Base-by-base conservation (phyloP, 305 asterid species). In the Vinca major region DNA sequence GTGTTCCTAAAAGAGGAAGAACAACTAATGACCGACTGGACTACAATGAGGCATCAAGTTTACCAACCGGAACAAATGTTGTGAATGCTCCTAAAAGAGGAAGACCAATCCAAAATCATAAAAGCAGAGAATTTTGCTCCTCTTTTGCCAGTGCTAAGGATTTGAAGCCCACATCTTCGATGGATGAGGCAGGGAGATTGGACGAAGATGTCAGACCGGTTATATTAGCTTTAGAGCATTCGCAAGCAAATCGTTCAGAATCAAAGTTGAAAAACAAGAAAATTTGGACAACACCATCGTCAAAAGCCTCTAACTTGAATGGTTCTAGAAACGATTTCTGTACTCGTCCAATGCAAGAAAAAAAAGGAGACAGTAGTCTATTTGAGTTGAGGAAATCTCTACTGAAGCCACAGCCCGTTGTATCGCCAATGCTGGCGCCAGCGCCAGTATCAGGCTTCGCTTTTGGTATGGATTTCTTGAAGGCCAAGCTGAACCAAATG, bases 141-240 rank as follows among this genome's bases (percentile, higher is more conserved):
- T 47, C 41, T 54, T 60, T 53, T 44, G 53, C 50, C 17, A 53
- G 53, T 58, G 33, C 33, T 26, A 26, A 26, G 33, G 33, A 26
- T 26, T 26, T 26, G 33, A 73, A 36, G 64, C 44, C 65, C 49
- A 19, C 33, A 13, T 51, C 16, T 8, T 13, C 21, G 65, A 43
- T 43, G 7, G 51, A 19, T 36, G 63, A 37, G 65, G 40, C 61
- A 65, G 68, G 40, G 48, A 47, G 73, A 69, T 17, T 20, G 39
- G 78, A 58, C 3, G 73, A 62, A 5, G 71, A 67, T 16, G 74
- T 69, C 21, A 75, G 84, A 17, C 95, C 95, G 1, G 88, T 89
- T 41, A 80, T 89, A 64, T 65, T 92, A 67, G 96, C 96, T 65
- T 67, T 88, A 63, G 98, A 88, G 88, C 84, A 82, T 64, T 51